Evolutionary conservation across 177 flowering plant species (phyloP), one percentile per base, ranked within the genome.

Genomic region (Vitis hybrid): DNA sequence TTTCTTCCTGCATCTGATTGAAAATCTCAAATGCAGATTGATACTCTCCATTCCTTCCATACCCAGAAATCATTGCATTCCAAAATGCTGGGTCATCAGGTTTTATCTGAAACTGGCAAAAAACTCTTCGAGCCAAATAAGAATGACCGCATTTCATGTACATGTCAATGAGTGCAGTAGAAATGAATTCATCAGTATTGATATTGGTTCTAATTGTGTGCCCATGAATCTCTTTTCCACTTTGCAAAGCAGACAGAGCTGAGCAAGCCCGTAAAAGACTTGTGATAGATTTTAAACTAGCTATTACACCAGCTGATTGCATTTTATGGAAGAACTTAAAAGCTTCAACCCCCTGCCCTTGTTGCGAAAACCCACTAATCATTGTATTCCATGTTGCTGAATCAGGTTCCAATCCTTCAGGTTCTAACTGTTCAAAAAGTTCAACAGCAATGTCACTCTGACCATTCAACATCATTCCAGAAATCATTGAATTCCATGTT

Each of bases 31-130:
- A 73, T 18, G 91, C 94, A 61, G 74, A 74, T 59, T 87, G 83
- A 63, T 73, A 9, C 52, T 85, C 81, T 35, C 97, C 90, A 71
- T 91, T 87, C 65, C 79, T 86, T 61, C 90, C 97, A 82, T 85
- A 88, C 20, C 93, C 97, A 63, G 83, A 84, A 53, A 91, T 90
- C 92, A 93, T 84, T 4, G 90, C 91, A 77, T 93, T 91, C 94
- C 94, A 91, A 64, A 89, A 60, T 68, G 82, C 87, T 7, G 89
- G 86, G 73, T 88, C 92, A 18, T 74, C 56, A 3, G 86, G 75
- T 56, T 71, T 79, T 71, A 54, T 46, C 12, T 66, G 74, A 64
- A 80, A 75, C 71, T 54, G 83, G 53, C 87, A 79, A 59, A 93
- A 90, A 54, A 87, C 52, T 49, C 59, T 77, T 3, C 76, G 78